Percentiles rank a stretch among this genome's conserved stretches.
These are phyloP conservation scores for Fragaria nilgerrensis DNA, from an alignment of 306 rosid genomes.

Conservation along the genomic window DNA sequence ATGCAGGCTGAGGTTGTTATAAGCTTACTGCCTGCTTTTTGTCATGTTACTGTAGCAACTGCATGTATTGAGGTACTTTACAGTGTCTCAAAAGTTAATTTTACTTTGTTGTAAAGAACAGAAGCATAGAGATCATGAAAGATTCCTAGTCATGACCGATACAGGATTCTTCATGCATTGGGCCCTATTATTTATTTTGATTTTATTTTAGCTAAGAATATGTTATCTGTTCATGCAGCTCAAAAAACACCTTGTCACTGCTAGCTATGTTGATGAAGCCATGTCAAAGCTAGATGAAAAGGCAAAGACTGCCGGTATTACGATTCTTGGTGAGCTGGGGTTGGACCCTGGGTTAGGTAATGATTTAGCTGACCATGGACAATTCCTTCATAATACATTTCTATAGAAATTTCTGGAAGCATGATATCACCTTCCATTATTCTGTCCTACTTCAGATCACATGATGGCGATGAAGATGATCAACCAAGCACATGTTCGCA, in stretches of 20 bases:
- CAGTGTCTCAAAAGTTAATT: conserved; percentile 22
- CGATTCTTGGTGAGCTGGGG: conserved; percentile 97
- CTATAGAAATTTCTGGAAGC: background rate
- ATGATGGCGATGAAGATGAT: conserved; percentile 99
- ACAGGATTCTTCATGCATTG: background rate
- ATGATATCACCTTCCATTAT: background rate
- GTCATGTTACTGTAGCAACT: conserved; percentile 72
- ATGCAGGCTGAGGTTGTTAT: conserved; percentile 86
- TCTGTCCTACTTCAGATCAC: conserved; percentile 58
- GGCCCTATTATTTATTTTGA: background rate
- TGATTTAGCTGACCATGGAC: conserved; percentile 5
- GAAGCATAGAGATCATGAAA: background rate
- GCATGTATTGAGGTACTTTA: conserved; percentile 85
- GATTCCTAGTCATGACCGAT: background rate
- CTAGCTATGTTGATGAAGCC: conserved; percentile 88
- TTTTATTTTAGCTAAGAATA: conserved; percentile 16
- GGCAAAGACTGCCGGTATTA: conserved; percentile 78
- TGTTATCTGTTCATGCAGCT: conserved; percentile 55
- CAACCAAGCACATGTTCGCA: conserved; percentile 57
- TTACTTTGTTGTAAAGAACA: background rate
- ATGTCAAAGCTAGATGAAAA: conserved; percentile 63
- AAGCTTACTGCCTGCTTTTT: conserved; percentile 80
- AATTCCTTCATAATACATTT: background rate
- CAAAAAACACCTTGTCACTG: conserved; percentile 83
- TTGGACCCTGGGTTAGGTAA: conserved; percentile 98